Evolutionary conservation across 1,284 basidiomycete species (phyloP).

Genomic region (Pseudozyma pruni): DNA sequence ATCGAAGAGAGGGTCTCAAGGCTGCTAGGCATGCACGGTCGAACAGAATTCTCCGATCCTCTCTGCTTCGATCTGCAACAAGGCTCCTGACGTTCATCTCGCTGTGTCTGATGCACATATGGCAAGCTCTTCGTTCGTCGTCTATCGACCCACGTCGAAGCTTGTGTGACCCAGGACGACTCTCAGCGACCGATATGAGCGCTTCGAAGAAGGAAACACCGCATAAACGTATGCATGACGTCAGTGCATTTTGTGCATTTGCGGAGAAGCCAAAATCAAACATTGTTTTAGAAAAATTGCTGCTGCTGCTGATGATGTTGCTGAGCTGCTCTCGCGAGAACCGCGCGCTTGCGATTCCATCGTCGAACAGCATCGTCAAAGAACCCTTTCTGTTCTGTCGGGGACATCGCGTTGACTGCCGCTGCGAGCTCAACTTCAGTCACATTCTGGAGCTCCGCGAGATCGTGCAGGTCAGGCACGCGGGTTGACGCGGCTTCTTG

Average conservation of each 20-base stretch:
- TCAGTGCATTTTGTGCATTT: slow-evolving; percentile 6
- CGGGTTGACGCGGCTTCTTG: not conserved
- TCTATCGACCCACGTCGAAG: too few relatives aligned
- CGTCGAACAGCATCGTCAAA: slow-evolving; percentile 28
- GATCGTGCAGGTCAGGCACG: slow-evolving; percentile 20
- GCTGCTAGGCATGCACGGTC: too few relatives aligned
- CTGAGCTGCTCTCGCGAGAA: slow-evolving; percentile 4
- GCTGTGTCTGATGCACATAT: too few relatives aligned
- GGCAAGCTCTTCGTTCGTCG: too few relatives aligned
- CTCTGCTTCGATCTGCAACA: too few relatives aligned
- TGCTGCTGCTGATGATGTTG: slow-evolving; percentile 14
- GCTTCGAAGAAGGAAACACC: too few relatives aligned
- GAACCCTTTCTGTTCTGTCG: slow-evolving; percentile 24
- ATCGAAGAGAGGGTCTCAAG: too few relatives aligned
- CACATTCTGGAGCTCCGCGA: slow-evolving; percentile 23
- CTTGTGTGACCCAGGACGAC: too few relatives aligned
- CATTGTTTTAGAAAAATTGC: slow-evolving; percentile 20
- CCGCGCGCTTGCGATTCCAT: slow-evolving; percentile 20
- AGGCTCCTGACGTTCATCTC: too few relatives aligned
- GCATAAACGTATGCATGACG: slow-evolving; percentile 42
- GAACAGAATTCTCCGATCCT: too few relatives aligned
- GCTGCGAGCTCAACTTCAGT: slow-evolving; percentile 28
- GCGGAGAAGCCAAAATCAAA: slow-evolving; percentile 1
- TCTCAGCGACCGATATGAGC: too few relatives aligned
- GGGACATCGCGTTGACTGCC: slow-evolving; percentile 27